Evolutionary conservation across 495 filamentous ascomycete genomes (phyloP), one percentile per base, ranked within the genome.

Genomic region (Cercophora scortea): DNA sequence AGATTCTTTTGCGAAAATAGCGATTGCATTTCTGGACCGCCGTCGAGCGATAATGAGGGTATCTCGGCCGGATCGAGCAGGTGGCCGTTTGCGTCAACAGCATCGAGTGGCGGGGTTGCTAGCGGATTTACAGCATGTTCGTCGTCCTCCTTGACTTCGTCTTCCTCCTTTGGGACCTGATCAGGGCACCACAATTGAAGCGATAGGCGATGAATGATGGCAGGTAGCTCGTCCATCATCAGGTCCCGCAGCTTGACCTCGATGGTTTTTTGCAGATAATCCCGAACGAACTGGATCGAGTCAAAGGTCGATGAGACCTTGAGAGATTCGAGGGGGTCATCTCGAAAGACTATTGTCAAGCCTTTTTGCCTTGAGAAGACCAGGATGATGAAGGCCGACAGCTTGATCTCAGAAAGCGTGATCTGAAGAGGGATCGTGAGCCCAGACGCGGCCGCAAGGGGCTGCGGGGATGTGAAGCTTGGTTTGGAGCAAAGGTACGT

Each of bases 261-360:
- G 61, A 98, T 98, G 51, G 92, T 94, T 61, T 87, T 90, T 62
- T 98, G 93, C 44, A 98, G 75, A 68, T 96, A 98, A 63, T 97
- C 92, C 51, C 92, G 84, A 50, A 98, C 92, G 59, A 97, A 98
- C 9, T 92, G 92, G 60, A 98, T 98, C 10, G 93, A 95, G 71
- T 98, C 93, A 66, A 97, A 98, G 25, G 93, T 98, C 52, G 90
- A 95, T 3, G 93, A 96, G 55, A 98, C 93, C 73, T 96, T 97
- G 56, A 98, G 83, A 12, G 90, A 96, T 61, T 98, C 93, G 49
- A 98, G 82, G 2, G 93, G 93, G 68, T 98, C 93, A 77, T 98
- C 97, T 57, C 93, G 86, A 60, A 98, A 98, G 6, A 98, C 93
- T 36, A 98, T 75, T 0, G 93, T 98, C 44, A 98, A 78, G 8